These are phyloP conservation scores for Leptodontidium sp. DNA, from an alignment of 2,329 filamentous ascomycete genomes.

Conservation along the genomic window DNA sequence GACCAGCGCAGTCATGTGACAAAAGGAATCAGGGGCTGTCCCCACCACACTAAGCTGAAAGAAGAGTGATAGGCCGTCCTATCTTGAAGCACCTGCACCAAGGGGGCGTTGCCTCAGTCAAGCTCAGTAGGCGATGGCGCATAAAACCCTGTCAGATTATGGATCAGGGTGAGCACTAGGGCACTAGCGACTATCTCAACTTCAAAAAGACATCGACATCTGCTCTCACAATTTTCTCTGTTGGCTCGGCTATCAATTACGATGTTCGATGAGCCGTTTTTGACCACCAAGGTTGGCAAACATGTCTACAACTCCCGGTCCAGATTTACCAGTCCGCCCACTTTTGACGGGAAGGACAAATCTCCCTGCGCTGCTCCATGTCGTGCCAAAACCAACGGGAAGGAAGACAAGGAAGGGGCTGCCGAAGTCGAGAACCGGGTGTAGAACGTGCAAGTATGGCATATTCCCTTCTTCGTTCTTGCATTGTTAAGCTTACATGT, in stretches of 20 bases:
- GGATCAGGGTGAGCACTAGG: neutral
- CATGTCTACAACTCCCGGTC: too few relatives aligned
- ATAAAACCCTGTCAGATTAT: neutral
- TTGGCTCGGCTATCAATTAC: neutral
- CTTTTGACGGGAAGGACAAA: neutral
- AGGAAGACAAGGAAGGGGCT: neutral
- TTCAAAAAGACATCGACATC: slow-evolving; percentile 3
- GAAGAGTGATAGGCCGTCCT: neutral
- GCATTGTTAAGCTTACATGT: neutral
- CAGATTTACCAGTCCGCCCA: neutral
- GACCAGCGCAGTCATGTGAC: too few relatives aligned
- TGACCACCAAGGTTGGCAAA: too few relatives aligned
- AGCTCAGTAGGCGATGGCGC: too few relatives aligned
- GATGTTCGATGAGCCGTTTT: neutral
- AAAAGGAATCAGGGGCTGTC: too few relatives aligned
- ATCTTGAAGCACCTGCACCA: neutral
- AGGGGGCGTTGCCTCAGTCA: neutral
- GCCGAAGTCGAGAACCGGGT: neutral
- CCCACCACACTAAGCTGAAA: too few relatives aligned
- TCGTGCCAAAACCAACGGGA: neutral
- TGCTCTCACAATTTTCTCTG: neutral
- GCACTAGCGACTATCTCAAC: neutral
- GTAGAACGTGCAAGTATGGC: slow-evolving; percentile 8
- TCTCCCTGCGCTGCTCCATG: too few relatives aligned
- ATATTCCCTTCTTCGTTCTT: too few relatives aligned